Evolutionary conservation across 176 grass and related monocot genomes (phyloP), one percentile per base, ranked within the genome.

Genomic region (Thalia dealbata): DNA sequence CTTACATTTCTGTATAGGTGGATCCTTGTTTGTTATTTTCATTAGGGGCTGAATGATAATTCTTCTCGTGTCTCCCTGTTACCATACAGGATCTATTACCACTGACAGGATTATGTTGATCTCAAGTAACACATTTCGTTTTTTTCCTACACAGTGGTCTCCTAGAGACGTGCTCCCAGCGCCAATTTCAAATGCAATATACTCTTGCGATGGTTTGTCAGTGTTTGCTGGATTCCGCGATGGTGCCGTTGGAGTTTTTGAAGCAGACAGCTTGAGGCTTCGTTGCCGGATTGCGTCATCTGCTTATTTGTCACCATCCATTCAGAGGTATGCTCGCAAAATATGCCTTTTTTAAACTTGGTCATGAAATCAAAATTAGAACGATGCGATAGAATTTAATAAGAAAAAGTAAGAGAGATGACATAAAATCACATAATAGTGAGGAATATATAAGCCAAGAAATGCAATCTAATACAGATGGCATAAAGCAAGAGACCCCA

Each of bases 231-330:
- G 81, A 64, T 99, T 99, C 72, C 86, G 88, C 21, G 95, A 99
- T 81, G 95, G 90, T 50, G 90, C 95, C 68, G 52, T 99, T 76
- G 95, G 95, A 84, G 90, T 99, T 41, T 99, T 99, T n/a, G 95
- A 99, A 87, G 85, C 84, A 0, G 88, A 99, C 30, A 88, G 78
- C 38, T 82, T 95, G 61, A 81, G 88, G 58, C 79, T 99, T 55
- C 83, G 88, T 22, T 99, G 95, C 77, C 79, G 90, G 80, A 91
- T 99, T 79, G 85, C 83, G 16, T 88, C 88, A 66, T 83, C 88
- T 22, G 80, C 95, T 59, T 99, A 99, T 65, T 79, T 99, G 74
- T 83, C 83, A 32, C 76, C 90, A 81, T 95, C 90, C 52, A 87
- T 99, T 55, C 76, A 88, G 70, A 80, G 81, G 95, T 95, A 91